These are phyloP conservation scores for Podospora pseudoanserina DNA, from an alignment of 495 filamentous ascomycete genomes.

Conservation along the genomic window DNA sequence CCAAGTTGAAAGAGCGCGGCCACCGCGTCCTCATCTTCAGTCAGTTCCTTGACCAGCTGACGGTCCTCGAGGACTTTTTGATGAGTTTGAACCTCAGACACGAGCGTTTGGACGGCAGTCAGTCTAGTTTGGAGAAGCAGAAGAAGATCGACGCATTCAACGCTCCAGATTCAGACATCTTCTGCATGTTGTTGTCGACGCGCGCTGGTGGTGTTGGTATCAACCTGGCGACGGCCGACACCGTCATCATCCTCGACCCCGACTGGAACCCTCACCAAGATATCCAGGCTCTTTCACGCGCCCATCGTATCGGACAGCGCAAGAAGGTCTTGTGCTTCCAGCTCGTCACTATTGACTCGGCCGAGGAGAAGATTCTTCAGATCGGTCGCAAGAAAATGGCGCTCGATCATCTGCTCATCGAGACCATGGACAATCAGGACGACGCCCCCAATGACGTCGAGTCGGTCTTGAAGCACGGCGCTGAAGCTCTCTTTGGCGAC, in stretches of 20 bases:
- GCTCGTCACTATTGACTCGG: conserved; percentile 79
- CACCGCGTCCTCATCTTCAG: conserved; percentile 95
- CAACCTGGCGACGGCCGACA: conserved; percentile 95
- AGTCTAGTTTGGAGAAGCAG: conserved; percentile 80
- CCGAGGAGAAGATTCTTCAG: conserved; percentile 94
- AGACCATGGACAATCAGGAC: conserved; percentile 74
- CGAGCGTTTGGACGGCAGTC: conserved; percentile 80
- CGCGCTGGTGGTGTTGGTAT: conserved; percentile 95
- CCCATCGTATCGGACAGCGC: conserved; percentile 92
- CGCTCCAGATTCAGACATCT: conserved; percentile 72
- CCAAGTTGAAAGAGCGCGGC: conserved; percentile 81
- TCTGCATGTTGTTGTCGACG: conserved; percentile 89
- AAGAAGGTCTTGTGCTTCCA: conserved; percentile 96
- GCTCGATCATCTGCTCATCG: conserved; percentile 88
- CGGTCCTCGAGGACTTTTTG: conserved; percentile 89
- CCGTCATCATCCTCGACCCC: conserved; percentile 96
- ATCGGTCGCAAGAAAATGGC: conserved; percentile 94
- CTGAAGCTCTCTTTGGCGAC: conserved; percentile 78
- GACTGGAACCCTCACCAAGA: conserved; percentile 99
- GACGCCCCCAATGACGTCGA: conserved; percentile 73
- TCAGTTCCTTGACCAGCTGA: conserved; percentile 86
- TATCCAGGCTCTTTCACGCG: conserved; percentile 89
- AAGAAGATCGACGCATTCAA: conserved; percentile 93
- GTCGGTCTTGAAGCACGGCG: conserved; percentile 84
- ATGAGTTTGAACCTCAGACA: conserved; percentile 63